phyloP scores from a whole-genome alignment of 1,284 basidiomycete genomes.

The Papiliotrema laurentii region DNA sequence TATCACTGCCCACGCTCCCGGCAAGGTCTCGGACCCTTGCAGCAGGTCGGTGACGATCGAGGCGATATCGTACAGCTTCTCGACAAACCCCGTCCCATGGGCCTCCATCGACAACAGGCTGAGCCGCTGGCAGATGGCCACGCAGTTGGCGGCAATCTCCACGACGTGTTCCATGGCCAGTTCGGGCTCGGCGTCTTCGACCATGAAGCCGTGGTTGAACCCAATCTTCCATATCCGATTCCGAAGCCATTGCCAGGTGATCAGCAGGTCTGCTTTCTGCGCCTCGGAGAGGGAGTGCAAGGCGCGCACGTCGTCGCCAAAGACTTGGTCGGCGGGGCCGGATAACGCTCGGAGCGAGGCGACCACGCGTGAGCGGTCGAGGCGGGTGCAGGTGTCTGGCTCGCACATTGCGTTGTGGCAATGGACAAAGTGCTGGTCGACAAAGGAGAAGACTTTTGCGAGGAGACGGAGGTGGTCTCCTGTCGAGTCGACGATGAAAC shows the following conservation, averaged over 20 bases:
- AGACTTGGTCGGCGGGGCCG: constrained; percentile 18
- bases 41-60: not conserved
- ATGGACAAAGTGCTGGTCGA: constrained; percentile 25
- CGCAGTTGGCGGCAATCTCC: constrained; percentile 19
- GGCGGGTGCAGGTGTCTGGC: constrained; percentile 7
- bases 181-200: constrained; percentile 9
- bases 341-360: constrained; percentile 10
- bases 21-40: not conserved
- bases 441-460: constrained; percentile 22
- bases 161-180: constrained; percentile 23
- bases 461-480: constrained; percentile 16
- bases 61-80: constrained; percentile 29
- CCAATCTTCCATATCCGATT: constrained; percentile 29
- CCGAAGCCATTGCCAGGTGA: constrained; percentile 36
- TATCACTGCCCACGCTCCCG: not conserved
- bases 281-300: constrained; percentile 15
- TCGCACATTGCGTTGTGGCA: constrained; percentile 28
- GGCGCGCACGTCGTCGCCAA: constrained; percentile 14
- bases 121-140: constrained; percentile 21
- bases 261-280: constrained; percentile 29
- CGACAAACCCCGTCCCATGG: constrained; percentile 33
- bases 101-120: constrained; percentile 20
- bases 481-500: constrained; percentile 1
- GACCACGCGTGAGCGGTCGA: constrained; percentile 10
- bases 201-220: constrained; percentile 17